Evolutionary conservation across 306 rosid species (phyloP).

Genomic region (Lagenaria siceraria): DNA sequence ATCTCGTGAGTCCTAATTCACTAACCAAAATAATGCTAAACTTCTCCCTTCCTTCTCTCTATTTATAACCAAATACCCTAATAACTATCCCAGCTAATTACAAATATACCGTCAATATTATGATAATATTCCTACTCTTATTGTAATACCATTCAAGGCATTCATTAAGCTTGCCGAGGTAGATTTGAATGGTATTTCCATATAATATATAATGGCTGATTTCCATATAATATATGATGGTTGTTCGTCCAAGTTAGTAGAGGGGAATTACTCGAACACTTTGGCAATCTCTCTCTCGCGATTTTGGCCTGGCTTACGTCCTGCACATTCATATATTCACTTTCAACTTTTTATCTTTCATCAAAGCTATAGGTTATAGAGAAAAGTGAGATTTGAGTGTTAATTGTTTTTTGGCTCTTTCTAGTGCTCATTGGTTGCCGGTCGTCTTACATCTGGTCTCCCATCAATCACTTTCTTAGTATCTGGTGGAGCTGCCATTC

Average conservation of each 20-base stretch:
- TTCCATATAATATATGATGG: background rate
- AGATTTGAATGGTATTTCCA: background rate
- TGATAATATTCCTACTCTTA: too few species aligned
- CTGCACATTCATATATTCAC: background rate
- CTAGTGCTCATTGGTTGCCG: conserved; percentile 73
- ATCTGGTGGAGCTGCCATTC: conserved; percentile 46
- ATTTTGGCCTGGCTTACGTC: background rate
- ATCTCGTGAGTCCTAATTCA: background rate
- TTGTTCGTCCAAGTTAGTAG: background rate
- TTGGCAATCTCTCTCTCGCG: background rate
- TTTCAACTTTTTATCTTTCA: background rate
- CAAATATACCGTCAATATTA: too few species aligned
- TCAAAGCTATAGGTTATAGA: background rate
- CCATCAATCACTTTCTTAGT: conserved; percentile 60
- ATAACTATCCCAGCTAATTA: background rate
- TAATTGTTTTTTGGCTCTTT: background rate
- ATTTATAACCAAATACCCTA: too few species aligned
- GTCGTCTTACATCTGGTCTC: conserved; percentile 87
- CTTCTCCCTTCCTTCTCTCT: too few species aligned
- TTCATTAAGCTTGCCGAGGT: background rate
- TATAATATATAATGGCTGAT: background rate
- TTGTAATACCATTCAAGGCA: too few species aligned
- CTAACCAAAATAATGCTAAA: background rate
- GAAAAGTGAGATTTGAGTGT: background rate
- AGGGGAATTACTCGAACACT: background rate